These are phyloP conservation scores for Cercis canadensis DNA, from an alignment of 306 rosid genomes.

Conservation along the genomic window DNA sequence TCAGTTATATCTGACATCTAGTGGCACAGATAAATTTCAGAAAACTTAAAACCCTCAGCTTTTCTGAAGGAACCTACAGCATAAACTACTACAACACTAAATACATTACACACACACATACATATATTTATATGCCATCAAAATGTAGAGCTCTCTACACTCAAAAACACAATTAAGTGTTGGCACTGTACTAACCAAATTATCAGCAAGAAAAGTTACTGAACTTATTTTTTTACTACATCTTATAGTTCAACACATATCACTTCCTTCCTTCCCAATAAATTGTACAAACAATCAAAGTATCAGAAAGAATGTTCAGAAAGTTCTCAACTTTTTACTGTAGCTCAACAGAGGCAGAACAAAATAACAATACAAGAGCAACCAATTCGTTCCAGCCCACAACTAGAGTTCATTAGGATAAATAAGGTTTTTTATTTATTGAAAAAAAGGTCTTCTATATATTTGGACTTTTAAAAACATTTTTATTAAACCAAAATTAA, in stretches of 20 bases:
- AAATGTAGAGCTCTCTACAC: neutral
- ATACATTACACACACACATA: too few species aligned
- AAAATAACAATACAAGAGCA: neutral
- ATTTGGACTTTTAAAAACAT: too few species aligned
- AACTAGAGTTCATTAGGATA: neutral
- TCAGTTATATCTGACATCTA: neutral
- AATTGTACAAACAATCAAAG: neutral
- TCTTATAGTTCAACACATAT: too few species aligned
- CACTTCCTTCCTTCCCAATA: neutral
- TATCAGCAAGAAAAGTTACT: neutral
- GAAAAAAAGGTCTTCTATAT: too few species aligned
- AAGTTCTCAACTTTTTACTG: neutral
- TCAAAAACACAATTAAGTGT: neutral
- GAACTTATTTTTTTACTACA: neutral
- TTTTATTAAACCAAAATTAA: too few species aligned
- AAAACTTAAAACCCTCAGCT: neutral
- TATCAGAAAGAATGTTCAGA: too few species aligned
- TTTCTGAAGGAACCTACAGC: neutral
- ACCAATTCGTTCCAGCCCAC: neutral
- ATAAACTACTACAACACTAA: neutral
- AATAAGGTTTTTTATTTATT: too few species aligned
- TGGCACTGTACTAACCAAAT: neutral
- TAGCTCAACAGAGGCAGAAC: conserved; percentile 16
- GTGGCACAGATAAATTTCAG: neutral
- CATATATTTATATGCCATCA: too few species aligned